Percentiles rank a stretch among this genome's conserved stretches.
Evolutionary conservation across 2,329 filamentous ascomycete species (phyloP).

Genomic region (Bipolaris zeicola): DNA sequence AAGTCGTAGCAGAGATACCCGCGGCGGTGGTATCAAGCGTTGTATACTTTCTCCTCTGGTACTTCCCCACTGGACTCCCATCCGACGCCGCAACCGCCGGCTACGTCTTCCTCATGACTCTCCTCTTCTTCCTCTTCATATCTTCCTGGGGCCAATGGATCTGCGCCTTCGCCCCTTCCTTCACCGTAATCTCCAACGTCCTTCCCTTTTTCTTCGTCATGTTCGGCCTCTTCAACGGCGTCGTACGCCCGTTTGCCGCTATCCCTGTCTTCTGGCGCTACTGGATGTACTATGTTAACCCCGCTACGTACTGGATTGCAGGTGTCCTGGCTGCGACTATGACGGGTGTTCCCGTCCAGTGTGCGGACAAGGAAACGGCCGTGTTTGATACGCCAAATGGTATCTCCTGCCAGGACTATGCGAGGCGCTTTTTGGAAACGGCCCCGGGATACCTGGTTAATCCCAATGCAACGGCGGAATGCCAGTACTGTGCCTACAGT

Average conservation of each 20-base stretch:
- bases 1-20: slow-evolving; percentile 75
- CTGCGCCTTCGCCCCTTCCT: slow-evolving; percentile 77
- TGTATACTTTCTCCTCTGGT: slow-evolving; percentile 77
- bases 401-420: slow-evolving; percentile 69
- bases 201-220: slow-evolving; percentile 83
- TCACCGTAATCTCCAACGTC: slow-evolving; percentile 75
- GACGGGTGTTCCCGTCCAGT: slow-evolving; percentile 36
- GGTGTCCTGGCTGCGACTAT: slow-evolving; percentile 71
- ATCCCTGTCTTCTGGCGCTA: slow-evolving; percentile 74
- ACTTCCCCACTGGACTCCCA: slow-evolving; percentile 74
- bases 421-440: slow-evolving; percentile 61
- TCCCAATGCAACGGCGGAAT: slow-evolving; percentile 61
- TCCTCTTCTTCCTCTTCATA: slow-evolving; percentile 79
- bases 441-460: slow-evolving; percentile 69
- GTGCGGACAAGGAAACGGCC: too few species aligned
- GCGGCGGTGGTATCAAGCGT: slow-evolving; percentile 67
- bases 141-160: slow-evolving; percentile 83
- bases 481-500: slow-evolving; percentile 72
- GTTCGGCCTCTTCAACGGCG: slow-evolving; percentile 77
- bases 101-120: slow-evolving; percentile 77
- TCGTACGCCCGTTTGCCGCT: slow-evolving; percentile 69
- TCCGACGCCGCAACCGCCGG: slow-evolving; percentile 68
- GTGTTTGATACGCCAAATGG: slow-evolving; percentile 68
- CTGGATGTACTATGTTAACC: slow-evolving; percentile 73
- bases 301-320: slow-evolving; percentile 73